These are phyloP conservation scores for Rheum nobile DNA, from an alignment of 148 eudicot species.

Conservation along the genomic window DNA sequence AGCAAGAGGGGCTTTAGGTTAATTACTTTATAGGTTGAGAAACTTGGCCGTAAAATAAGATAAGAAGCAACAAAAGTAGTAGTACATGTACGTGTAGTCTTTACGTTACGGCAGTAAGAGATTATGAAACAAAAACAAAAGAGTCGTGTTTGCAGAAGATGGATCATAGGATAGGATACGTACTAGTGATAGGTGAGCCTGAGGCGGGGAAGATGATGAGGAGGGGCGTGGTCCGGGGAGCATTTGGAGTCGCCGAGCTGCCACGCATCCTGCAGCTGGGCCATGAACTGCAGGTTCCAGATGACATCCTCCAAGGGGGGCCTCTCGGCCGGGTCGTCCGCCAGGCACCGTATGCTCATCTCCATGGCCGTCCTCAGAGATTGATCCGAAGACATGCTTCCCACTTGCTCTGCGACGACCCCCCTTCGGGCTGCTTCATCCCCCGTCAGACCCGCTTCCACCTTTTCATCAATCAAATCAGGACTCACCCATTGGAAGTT, in stretches of 20 bases:
- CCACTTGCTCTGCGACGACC: conserved; percentile 44
- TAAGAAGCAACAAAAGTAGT: no score
- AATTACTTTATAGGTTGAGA: no score
- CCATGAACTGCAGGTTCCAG: conserved; percentile 93
- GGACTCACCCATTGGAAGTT: not conserved
- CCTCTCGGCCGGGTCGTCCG: conserved; percentile 42
- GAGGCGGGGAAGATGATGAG: conserved; percentile 23
- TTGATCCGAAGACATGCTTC: conserved; percentile 41
- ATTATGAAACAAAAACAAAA: no score
- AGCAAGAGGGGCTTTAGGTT: no score
- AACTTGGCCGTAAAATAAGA: no score
- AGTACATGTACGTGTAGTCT: no score
- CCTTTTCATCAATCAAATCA: conserved; percentile 13
- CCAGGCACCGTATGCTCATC: conserved; percentile 53
- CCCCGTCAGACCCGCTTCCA: conserved; percentile 35
- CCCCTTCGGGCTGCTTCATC: conserved; percentile 48
- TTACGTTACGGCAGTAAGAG: no score
- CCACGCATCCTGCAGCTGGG: conserved; percentile 94
- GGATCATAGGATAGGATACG: no score
- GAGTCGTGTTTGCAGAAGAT: no score
- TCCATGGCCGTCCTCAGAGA: conserved; percentile 78
- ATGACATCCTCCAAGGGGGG: conserved; percentile 83
- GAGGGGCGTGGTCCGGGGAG: conserved; percentile 42
- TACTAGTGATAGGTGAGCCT: conserved; percentile 13
- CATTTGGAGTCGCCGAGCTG: conserved; percentile 34